phyloP scores from a whole-genome alignment of 192 early-diverging fungal genomes.

The Linnemannia exigua region DNA sequence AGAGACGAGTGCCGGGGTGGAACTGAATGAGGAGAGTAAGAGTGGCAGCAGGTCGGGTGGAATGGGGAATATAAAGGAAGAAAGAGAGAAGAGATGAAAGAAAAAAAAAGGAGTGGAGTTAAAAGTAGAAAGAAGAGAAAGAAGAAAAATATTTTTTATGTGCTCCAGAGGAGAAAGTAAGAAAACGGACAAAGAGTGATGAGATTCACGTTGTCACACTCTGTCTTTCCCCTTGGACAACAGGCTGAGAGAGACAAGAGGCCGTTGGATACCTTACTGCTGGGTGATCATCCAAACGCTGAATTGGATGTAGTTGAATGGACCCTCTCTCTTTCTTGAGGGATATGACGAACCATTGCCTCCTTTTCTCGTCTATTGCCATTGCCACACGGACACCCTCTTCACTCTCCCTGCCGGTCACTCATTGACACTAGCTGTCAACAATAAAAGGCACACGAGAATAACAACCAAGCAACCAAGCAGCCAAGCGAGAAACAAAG shows the following conservation, averaged over 20 bases:
- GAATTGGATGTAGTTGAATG: background rate
- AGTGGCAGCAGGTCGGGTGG: background rate
- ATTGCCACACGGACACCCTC: too few relatives aligned
- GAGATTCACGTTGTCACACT: background rate
- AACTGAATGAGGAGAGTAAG: background rate
- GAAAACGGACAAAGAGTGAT: background rate
- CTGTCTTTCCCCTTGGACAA: background rate
- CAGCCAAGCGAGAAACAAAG: too few relatives aligned
- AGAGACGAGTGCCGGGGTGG: conserved; percentile 1
- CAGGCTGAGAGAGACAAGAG: background rate
- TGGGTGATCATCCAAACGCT: background rate
- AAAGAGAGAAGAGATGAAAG: conserved; percentile 1
- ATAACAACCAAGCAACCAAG: too few relatives aligned
- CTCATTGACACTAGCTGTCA: too few relatives aligned
- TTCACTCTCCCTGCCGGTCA: too few relatives aligned
- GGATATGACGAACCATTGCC: too few relatives aligned
- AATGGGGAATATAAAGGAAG: conserved; percentile 1
- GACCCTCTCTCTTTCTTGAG: background rate
- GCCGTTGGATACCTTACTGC: background rate
- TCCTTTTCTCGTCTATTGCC: too few relatives aligned
- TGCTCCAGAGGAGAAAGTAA: background rate
- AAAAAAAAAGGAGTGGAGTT: background rate
- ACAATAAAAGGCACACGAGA: too few relatives aligned
- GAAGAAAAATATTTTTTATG: background rate
- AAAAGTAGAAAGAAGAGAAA: background rate